These are phyloP conservation scores for Setaria italica DNA, from an alignment of 202 grass and related monocot genomes.

Conservation along the genomic window DNA sequence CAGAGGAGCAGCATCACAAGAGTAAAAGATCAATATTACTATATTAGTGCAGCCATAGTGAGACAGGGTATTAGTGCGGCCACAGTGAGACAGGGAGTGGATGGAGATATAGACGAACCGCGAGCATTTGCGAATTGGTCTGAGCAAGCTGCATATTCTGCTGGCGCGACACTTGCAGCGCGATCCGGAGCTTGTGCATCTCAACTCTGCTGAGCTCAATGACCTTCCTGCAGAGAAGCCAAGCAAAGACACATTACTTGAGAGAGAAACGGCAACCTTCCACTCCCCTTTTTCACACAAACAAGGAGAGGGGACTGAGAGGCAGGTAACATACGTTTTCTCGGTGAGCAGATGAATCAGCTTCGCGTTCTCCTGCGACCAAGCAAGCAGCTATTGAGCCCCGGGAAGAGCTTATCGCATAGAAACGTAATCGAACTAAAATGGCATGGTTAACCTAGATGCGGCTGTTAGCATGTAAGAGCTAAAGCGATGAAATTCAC, in stretches of 20 bases:
- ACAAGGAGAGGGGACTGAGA: background rate
- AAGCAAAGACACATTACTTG: background rate
- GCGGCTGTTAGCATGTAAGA: background rate
- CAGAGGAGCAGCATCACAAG: background rate
- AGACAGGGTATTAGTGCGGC: background rate
- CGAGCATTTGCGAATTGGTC: conserved; percentile 43
- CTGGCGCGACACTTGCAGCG: conserved; percentile 29
- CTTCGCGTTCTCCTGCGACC: conserved; percentile 43
- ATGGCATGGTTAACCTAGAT: background rate
- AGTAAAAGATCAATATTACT: background rate
- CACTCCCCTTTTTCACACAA: background rate
- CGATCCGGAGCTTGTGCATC: conserved; percentile 44
- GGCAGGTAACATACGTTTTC: conserved; percentile 36
- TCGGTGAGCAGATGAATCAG: conserved; percentile 37
- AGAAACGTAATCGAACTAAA: background rate
- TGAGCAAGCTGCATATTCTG: conserved; percentile 53
- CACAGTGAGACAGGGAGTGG: conserved; percentile 20
- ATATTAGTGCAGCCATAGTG: background rate
- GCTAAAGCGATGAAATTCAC: conserved; percentile 17
- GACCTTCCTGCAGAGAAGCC: conserved; percentile 48
- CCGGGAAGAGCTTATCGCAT: background rate
- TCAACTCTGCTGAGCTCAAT: conserved; percentile 43
- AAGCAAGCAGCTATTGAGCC: background rate
- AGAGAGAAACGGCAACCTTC: background rate
- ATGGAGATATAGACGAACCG: conserved; percentile 44